A percentile compares a stretch with the other conserved stretches of the same genome.
These are phyloP conservation scores for Arabidopsis arenosa DNA, from an alignment of 345 rosid species.

Conservation along the genomic window DNA sequence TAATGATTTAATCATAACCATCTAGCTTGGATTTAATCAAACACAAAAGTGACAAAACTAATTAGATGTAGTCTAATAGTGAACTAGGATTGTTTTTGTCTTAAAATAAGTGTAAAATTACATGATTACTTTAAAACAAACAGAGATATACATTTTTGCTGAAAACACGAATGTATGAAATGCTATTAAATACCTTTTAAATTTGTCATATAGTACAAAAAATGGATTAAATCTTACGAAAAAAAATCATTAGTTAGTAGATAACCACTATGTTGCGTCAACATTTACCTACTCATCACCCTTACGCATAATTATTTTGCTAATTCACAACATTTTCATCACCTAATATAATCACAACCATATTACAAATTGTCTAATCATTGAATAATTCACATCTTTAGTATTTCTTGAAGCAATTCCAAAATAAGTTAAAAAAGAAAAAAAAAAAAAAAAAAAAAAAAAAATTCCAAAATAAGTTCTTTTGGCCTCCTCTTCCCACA, in stretches of 20 bases:
- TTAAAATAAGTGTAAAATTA: background rate
- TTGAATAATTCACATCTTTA: conserved; percentile 36
- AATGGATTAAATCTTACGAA: conserved; percentile 16
- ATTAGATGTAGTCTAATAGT: background rate
- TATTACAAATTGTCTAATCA: conserved; percentile 28
- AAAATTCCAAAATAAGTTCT: conserved; percentile 21
- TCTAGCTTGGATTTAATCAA: conserved; percentile 2
- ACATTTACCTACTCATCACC: conserved; percentile 38
- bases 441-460: no score
- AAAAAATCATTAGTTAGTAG: conserved; percentile 36
- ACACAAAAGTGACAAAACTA: background rate
- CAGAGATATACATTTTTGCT: conserved; percentile 15
- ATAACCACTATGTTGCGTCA: conserved; percentile 43
- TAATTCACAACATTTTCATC: conserved; percentile 15
- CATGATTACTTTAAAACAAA: conserved; percentile 6
- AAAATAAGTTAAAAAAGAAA: conserved; percentile 24
- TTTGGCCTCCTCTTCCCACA: conserved; percentile 25
- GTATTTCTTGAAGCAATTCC: conserved; percentile 39
- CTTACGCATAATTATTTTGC: conserved; percentile 17
- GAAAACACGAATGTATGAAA: conserved; percentile 10
- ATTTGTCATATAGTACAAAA: background rate
- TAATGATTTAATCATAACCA: conserved; percentile 16
- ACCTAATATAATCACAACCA: conserved; percentile 36
- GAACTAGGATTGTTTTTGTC: background rate
- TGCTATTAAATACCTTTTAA: background rate